Evolutionary conservation across 352 stramenopile species (phyloP), one percentile per base, ranked within the genome.

Genomic region (Globisporangium middletonii): DNA sequence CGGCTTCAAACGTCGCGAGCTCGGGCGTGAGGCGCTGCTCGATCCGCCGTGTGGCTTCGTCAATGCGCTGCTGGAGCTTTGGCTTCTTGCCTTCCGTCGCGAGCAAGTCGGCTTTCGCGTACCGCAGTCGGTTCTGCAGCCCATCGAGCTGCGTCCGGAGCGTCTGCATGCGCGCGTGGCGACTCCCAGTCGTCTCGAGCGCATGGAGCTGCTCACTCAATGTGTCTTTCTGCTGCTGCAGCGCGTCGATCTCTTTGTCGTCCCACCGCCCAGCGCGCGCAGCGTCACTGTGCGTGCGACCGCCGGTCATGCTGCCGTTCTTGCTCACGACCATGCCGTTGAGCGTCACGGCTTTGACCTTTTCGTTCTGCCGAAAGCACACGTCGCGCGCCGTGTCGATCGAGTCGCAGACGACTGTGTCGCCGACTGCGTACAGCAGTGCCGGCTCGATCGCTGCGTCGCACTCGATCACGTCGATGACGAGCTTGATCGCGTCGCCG

Each of bases 301-400:
- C 97, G 47, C 96, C 97, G 1, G 95, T 99, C 95, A 99, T 99
- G 67, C 96, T 98, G 50, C 96, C 97, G 44, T 97, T 97, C 68
- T 98, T 99, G 66, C 79, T 97, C 53, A 99, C 97, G 48, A 99
- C 92, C 69, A 97, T 95, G 23, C 97, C 97, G 41, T 88, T 88
- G 15, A 99, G 63, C 3, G 97, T 99, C 30, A 97, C 91, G 15
- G 85, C 85, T 56, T 95, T 95, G 11, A 95, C 78, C 42, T 89
- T 89, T 43, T 95, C 85, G 41, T 91, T 89, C 44, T 88, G 79
- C 13, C 60, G 65, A 52, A 94, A 95, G 50, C 85, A 94, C 16
- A 95, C 53, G 55, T 91, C 79, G 1, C 95, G 79, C 16, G 97
- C 97, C 8, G 91, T 75, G 57, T 98, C 91, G 30, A 99, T 95